phyloP scores from a whole-genome alignment of 2,329 filamentous ascomycete species.

The Ceratocystis ficicola region DNA sequence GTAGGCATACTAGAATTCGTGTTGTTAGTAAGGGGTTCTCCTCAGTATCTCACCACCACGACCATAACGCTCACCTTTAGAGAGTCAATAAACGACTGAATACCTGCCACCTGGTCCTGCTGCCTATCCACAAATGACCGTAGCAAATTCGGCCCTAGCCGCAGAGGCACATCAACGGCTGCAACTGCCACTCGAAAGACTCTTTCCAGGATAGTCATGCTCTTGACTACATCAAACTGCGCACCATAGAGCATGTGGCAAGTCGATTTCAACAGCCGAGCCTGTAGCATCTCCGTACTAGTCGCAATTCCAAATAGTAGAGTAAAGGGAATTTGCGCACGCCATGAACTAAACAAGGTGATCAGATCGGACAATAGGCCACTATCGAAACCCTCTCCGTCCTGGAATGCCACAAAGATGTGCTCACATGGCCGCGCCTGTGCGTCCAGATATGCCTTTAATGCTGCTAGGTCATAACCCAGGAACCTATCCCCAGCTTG shows the following conservation, averaged over 20 bases:
- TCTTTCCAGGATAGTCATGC: conserved; percentile 57
- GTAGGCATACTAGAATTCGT: conserved; percentile 54
- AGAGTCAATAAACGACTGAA: conserved; percentile 58
- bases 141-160: conserved; percentile 52
- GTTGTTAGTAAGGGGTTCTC: neutral
- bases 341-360: conserved; percentile 54
- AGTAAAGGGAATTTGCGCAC: conserved; percentile 62
- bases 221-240: conserved; percentile 67
- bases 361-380: conserved; percentile 60
- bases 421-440: conserved; percentile 35
- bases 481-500: conserved; percentile 40
- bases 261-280: conserved; percentile 56
- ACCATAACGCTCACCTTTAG: conserved; percentile 42
- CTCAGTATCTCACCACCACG: neutral
- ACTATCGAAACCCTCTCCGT: conserved; percentile 71
- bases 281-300: conserved; percentile 66
- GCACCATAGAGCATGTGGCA: conserved; percentile 55
- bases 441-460: conserved; percentile 49
- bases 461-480: conserved; percentile 65
- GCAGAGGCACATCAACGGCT: conserved; percentile 42
- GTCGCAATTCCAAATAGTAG: conserved; percentile 71
- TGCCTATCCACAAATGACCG: conserved; percentile 57
- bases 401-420: conserved; percentile 62
- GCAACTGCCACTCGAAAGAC: conserved; percentile 56
- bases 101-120: conserved; percentile 62